These are phyloP conservation scores for Yamadazyma aaseri DNA, from an alignment of 1,139 yeast genomes.

Conservation along the genomic window DNA sequence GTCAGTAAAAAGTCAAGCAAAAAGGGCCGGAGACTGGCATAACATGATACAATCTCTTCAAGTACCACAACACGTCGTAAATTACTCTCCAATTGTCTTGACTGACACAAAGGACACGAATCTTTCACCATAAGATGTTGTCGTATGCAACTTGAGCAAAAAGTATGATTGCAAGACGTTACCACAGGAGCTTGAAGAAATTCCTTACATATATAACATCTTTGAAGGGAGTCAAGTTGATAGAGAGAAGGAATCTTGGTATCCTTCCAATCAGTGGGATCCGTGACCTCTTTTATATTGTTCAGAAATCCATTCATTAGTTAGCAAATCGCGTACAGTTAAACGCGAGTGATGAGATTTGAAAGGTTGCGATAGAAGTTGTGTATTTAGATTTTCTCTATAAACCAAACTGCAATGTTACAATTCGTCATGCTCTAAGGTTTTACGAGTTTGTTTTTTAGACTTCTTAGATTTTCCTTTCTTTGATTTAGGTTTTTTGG, in stretches of 20 bases:
- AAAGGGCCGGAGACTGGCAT: conserved; percentile 41
- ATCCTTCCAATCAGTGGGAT: conserved; percentile 67
- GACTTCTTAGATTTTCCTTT: conserved; percentile 9
- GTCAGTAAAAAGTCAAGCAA: conserved; percentile 25
- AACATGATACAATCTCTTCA: conserved; percentile 69
- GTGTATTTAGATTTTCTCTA: not conserved
- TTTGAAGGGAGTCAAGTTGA: conserved; percentile 65
- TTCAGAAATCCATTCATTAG: conserved; percentile 4
- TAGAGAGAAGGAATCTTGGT: conserved; percentile 55
- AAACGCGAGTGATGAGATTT: conserved; percentile 2
- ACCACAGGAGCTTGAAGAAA: conserved; percentile 77
- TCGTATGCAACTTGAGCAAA: conserved; percentile 87
- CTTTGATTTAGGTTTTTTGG: conserved; percentile 1
- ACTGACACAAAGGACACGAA: conserved; percentile 78
- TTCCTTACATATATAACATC: conserved; percentile 94
- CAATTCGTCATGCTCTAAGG: conserved; percentile 22
- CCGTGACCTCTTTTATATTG: conserved; percentile 30
- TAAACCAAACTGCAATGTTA: conserved; percentile 6
- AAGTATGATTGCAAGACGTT: conserved; percentile 86
- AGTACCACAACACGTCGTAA: conserved; percentile 67
- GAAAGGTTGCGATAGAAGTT: not conserved
- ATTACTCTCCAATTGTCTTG: conserved; percentile 69
- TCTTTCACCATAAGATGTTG: conserved; percentile 58
- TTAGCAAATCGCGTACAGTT: not conserved
- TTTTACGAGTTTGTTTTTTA: conserved; percentile 6